Percentiles rank a stretch among this genome's conserved stretches.
Evolutionary conservation across 2,329 filamentous ascomycete genomes (phyloP).

Genomic region (Onygena corvina): DNA sequence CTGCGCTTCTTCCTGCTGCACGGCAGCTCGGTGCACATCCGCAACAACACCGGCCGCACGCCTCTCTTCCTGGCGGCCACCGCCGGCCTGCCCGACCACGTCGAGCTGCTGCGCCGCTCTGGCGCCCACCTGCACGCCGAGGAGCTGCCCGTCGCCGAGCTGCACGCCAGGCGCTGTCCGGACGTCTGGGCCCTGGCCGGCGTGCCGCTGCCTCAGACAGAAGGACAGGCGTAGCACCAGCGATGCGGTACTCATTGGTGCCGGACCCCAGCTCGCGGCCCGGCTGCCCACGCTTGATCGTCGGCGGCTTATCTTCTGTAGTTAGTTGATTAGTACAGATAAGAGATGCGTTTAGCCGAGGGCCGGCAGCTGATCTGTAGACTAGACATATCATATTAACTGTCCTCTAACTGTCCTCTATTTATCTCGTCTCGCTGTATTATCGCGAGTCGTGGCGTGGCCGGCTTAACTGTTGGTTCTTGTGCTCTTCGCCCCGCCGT

Average conservation of each 20-base stretch:
- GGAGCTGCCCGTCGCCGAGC: slow-evolving; percentile 42
- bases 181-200: slow-evolving; percentile 36
- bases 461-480: too few relatives aligned
- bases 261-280: too few relatives aligned
- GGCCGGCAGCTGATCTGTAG: too few relatives aligned
- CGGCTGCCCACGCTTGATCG: not conserved
- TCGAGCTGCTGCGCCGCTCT: slow-evolving; percentile 42
- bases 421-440: too few relatives aligned
- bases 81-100: slow-evolving; percentile 44
- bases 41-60: slow-evolving; percentile 46
- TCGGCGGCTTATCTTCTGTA: not conserved
- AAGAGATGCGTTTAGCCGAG: too few relatives aligned
- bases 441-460: too few relatives aligned
- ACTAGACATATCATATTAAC: too few relatives aligned
- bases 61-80: slow-evolving; percentile 49
- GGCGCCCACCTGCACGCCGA: slow-evolving; percentile 50
- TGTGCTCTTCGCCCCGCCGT: too few relatives aligned
- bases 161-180: slow-evolving; percentile 34
- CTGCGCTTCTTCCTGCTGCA: slow-evolving; percentile 45
- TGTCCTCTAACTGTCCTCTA: too few relatives aligned
- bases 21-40: slow-evolving; percentile 48
- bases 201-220: too few relatives aligned
- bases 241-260: too few relatives aligned
- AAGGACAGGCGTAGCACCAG: too few relatives aligned
- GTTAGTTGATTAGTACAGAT: not conserved